Conservation (phyloP, 2,329 filamentous ascomycete species). For the Colletotrichum costaricense region DNA sequence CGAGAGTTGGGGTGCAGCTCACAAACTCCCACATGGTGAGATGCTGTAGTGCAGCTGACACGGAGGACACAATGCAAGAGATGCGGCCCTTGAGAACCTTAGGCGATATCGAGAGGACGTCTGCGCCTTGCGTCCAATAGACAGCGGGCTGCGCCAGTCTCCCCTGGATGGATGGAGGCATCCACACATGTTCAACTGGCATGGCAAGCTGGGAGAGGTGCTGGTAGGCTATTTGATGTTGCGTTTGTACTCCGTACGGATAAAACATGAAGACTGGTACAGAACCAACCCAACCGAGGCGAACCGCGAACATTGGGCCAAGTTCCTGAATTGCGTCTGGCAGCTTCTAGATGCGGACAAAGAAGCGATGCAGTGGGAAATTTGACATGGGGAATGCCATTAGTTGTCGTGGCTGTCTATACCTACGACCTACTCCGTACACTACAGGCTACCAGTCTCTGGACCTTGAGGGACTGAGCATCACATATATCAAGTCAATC, state of each 20-base stretch:
- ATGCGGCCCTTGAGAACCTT: not conserved
- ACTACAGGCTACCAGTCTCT: not conserved
- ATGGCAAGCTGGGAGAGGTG: too few relatives aligned
- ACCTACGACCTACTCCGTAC: too few relatives aligned
- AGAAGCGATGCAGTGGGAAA: constrained; percentile 7
- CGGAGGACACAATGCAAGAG: not conserved
- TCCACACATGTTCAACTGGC: too few relatives aligned
- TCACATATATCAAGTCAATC: not conserved
- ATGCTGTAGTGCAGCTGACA: not conserved
- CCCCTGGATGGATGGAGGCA: not conserved
- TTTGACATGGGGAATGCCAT: not conserved
- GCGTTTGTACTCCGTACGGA: not conserved
- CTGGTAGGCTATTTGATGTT: not conserved
- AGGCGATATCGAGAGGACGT: not conserved
- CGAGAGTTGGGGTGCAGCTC: not conserved
- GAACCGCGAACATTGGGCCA: not conserved
- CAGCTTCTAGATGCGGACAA: constrained; percentile 21
- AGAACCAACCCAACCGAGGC: not conserved
- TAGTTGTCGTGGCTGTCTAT: too few relatives aligned
- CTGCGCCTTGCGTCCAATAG: not conserved
- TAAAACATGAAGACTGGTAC: not conserved
- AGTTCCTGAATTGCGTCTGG: not conserved
- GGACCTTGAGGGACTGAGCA: not conserved
- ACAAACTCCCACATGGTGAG: not conserved
- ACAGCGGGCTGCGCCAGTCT: not conserved